Evolutionary conservation across 2,329 filamentous ascomycete genomes (phyloP), one percentile per base, ranked within the genome.

Genomic region (Alternaria gansuensis): DNA sequence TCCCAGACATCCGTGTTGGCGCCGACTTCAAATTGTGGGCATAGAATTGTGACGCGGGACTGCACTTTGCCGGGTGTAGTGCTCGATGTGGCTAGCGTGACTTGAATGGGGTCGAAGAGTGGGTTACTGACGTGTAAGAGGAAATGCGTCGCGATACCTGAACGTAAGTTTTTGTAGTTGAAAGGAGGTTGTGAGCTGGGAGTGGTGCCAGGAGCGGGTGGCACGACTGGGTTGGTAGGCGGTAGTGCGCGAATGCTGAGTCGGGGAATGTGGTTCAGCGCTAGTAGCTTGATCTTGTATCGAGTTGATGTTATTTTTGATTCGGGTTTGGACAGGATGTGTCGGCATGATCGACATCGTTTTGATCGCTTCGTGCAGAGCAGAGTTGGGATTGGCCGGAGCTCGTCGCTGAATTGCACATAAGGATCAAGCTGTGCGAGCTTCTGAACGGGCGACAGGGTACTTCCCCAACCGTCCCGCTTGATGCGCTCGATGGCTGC

Each of bases 1-100:
- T 98, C 94, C 90, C 90, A 91, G 78, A 96, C 87, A 69, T 93
- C 90, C n/a, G 92, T 95, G 76, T 97, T 97, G 58, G 94, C 92
- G 63, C 93, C 94, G 43, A 99, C 89, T 48, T 95, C 91, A 76
- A 99, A 98, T 69, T 96, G 88, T 0, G 95, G 95, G 71, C 94
- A 99, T 1, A 99, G 84, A 13, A 99, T 89, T 0, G 95, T 99
- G 59, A 99, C 92, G 69, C 87, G 90, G 55, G 89, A 73, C 17
- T 73, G 65, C 2, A 79, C 67, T 49, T 68, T 74, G 17, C 77
- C 77, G 0, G 76, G 72, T 1, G 76, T 78, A 3, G 68, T 73
- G 50, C 68, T 70, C 13, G 94, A 92, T 0, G 93, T 96, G 4
- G 93, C 94, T 7, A 99, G 85, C 0, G 90, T 94, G 57, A 99